These are phyloP conservation scores for Myriosclerotinia scirpicola DNA, from an alignment of 2,329 filamentous ascomycete genomes.

Conservation along the genomic window DNA sequence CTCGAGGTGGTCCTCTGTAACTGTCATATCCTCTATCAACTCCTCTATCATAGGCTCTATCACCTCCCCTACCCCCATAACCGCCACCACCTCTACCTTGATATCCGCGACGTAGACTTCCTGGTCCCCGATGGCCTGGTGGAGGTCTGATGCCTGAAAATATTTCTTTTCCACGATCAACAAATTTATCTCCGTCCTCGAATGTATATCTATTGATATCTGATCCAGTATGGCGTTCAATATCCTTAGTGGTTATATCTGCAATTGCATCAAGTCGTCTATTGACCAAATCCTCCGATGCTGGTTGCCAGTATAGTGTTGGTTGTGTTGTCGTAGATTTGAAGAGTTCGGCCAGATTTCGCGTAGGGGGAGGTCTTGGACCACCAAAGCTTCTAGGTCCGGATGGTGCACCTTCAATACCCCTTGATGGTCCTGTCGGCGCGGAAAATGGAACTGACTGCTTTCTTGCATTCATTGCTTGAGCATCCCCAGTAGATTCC, in stretches of 20 bases:
- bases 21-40: constrained; percentile 21
- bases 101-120: background rate
- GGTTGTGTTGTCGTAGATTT: constrained; percentile 60
- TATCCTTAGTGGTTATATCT: constrained; percentile 44
- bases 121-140: constrained; percentile 42
- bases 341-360: constrained; percentile 54
- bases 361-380: constrained; percentile 39
- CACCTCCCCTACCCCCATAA: constrained; percentile 15
- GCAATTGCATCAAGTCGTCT: constrained; percentile 63
- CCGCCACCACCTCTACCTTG: constrained; percentile 5
- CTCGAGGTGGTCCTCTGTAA: constrained; percentile 16
- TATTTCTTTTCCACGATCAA: constrained; percentile 71
- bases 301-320: constrained; percentile 63
- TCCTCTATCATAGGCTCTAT: constrained; percentile 21
- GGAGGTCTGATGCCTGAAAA: constrained; percentile 64
- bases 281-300: constrained; percentile 61
- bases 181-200: constrained; percentile 63
- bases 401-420: constrained; percentile 38
- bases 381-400: constrained; percentile 34
- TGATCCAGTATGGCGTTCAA: constrained; percentile 45
- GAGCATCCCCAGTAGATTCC: constrained; percentile 42
- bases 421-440: constrained; percentile 35
- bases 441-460: constrained; percentile 37
- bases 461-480: constrained; percentile 3
- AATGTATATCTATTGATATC: constrained; percentile 67